Conservation (phyloP, 2,329 filamentous ascomycete genomes). For the Cytospora piceicola region DNA sequence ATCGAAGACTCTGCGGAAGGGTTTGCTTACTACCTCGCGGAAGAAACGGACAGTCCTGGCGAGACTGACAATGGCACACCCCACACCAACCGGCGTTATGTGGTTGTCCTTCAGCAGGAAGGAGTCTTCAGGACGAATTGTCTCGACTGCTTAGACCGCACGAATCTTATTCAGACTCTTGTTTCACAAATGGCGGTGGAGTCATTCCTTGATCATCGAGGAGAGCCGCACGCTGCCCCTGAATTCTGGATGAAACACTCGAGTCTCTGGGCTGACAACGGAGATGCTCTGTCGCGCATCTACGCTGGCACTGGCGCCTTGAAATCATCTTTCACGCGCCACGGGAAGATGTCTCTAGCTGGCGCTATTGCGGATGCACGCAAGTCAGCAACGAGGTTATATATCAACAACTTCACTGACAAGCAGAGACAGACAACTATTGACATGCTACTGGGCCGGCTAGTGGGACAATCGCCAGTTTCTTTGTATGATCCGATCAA, state of each 20-base stretch:
- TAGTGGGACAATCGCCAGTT: constrained; percentile 82
- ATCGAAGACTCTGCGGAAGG: constrained; percentile 80
- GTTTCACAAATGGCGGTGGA: constrained; percentile 93
- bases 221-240: constrained; percentile 63
- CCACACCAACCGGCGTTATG: constrained; percentile 49
- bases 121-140: constrained; percentile 97
- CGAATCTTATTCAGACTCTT: constrained; percentile 93
- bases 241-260: constrained; percentile 95
- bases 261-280: constrained; percentile 95
- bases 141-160: constrained; percentile 92
- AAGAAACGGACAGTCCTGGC: constrained; percentile 58
- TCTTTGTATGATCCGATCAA: constrained; percentile 93
- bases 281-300: constrained; percentile 89
- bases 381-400: constrained; percentile 91
- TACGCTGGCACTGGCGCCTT: constrained; percentile 95
- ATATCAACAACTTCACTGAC: constrained; percentile 97
- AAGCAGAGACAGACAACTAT: constrained; percentile 93
- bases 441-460: constrained; percentile 83
- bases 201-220: constrained; percentile 75
- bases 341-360: constrained; percentile 93
- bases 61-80: constrained; percentile 51
- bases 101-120: constrained; percentile 85
- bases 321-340: constrained; percentile 92
- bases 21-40: constrained; percentile 90
- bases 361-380: constrained; percentile 93